Evolutionary conservation across 805 yeast genomes (phyloP), one percentile per base, ranked within the genome.

Genomic region (Cyberlindnera nakhonratchasimensis): DNA sequence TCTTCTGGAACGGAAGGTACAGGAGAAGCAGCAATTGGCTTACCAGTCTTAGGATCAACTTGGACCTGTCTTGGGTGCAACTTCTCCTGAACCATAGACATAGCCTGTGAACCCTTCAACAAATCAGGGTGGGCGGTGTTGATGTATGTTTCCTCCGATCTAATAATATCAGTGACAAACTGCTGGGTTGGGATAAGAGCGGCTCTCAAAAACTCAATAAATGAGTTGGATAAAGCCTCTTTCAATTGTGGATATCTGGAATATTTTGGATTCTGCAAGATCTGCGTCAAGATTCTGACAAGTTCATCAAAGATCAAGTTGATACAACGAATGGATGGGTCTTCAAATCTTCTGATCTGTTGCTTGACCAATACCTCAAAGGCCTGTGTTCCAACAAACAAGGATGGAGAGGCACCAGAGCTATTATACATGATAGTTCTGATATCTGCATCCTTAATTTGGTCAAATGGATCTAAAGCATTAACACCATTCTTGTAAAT

Each of bases 121-220:
- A 93, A 78, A 63, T 93, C 98, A 4, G 98, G 97, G 61, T 93
- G 99, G 2, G 96, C 98, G 5, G 99, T 93, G 66, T 93, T 93
- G 54, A 93, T 89, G 65, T 93, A 93, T 4, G 96, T 83, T 58
- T 90, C 91, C 66, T 93, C 99, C 46, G 96, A 72, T 45, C 66
- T 70, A 53, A 93, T 88, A 45, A 93, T 74, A 63, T 93, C 97
- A 25, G 72, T 65, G 30, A 90, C 96, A 58, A 93, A 86, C 40
- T 75, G 75, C 61, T 83, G 88, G 18, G 99, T 88, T 47, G 99
- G 98, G 17, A 79, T 62, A 51, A 87, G 75, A 26, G 86, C 82
- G 43, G 77, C 83, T 61, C 95, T 80, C 57, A 93, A 72, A 55
- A 78, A 90, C 53, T 80, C 85, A 47, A 90, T 79, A 54, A 89